Conservation (phyloP, 768 basidiomycete species). For the Asterophora lycoperdoides region DNA sequence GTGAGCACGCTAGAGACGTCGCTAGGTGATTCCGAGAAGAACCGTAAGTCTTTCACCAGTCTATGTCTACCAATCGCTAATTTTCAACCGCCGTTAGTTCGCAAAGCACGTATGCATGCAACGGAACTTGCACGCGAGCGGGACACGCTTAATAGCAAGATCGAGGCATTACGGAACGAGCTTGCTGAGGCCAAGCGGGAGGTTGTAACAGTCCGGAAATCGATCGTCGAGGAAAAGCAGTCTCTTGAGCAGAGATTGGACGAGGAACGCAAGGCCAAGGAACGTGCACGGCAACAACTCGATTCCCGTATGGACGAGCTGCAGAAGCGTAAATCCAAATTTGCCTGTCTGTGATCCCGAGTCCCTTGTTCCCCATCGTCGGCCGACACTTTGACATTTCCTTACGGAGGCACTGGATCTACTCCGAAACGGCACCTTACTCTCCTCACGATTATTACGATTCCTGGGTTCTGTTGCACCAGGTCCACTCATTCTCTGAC, state of each 20-base stretch:
- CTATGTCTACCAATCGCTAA: constrained; percentile 4
- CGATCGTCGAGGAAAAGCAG: constrained; percentile 86
- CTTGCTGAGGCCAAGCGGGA: constrained; percentile 77
- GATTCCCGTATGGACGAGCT: constrained; percentile 87
- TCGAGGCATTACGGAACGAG: constrained; percentile 66
- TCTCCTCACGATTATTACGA: constrained; percentile 25
- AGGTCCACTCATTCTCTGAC: constrained; percentile 24
- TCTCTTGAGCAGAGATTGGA: constrained; percentile 77
- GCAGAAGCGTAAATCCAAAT: constrained; percentile 84
- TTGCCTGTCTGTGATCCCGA: constrained; percentile 72
- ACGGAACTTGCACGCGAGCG: constrained; percentile 86
- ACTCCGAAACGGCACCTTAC: constrained; percentile 14
- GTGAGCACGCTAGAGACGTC: constrained; percentile 81
- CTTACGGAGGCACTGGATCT: constrained; percentile 17
- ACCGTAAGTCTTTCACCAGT: constrained; percentile 52
- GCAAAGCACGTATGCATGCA: constrained; percentile 92
- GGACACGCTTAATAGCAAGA: constrained; percentile 63
- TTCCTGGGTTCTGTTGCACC: constrained; percentile 25
- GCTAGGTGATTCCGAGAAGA: constrained; percentile 89
- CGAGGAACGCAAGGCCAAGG: constrained; percentile 86
- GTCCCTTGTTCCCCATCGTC: constrained; percentile 10
- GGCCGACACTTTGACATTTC: constrained; percentile 10
- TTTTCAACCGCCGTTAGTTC: constrained; percentile 45
- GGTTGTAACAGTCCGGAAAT: constrained; percentile 69
- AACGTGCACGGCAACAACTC: constrained; percentile 81